phyloP scores from a whole-genome alignment of 2,329 filamentous ascomycete species.

The Aureobasidium vineae region DNA sequence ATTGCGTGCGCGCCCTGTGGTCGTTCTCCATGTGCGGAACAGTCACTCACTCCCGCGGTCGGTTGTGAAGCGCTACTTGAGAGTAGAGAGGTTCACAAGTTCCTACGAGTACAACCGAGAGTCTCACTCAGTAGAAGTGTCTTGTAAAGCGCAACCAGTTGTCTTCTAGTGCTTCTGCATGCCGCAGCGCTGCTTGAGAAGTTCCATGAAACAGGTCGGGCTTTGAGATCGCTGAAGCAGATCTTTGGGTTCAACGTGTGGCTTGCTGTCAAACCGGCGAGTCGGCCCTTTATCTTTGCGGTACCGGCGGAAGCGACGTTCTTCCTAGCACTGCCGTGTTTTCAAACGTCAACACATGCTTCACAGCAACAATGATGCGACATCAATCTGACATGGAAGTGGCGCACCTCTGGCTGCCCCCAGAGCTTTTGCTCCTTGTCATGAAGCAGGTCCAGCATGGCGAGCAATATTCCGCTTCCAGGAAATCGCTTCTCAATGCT shows the following conservation, averaged over 20 bases:
- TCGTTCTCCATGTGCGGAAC: background rate
- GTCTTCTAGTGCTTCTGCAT: background rate
- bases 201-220: constrained; percentile 7
- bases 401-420: background rate
- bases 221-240: constrained; percentile 7
- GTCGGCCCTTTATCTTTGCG: constrained; percentile 4
- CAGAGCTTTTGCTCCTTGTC: background rate
- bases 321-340: constrained; percentile 2
- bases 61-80: too few relatives aligned
- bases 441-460: background rate
- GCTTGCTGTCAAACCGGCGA: background rate
- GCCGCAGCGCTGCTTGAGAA: background rate
- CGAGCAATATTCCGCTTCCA: background rate
- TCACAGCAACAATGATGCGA: background rate
- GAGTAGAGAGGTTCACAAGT: too few relatives aligned
- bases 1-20: constrained; percentile 7
- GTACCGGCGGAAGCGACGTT: constrained; percentile 5
- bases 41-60: background rate
- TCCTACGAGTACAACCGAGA: too few relatives aligned
- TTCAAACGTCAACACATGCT: background rate
- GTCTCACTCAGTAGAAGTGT: background rate
- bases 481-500: background rate
- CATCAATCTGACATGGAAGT: background rate
- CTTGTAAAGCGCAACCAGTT: background rate
- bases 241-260: constrained; percentile 16